phyloP scores from a whole-genome alignment of 2,329 filamentous ascomycete genomes.

The Blumeria graminis region DNA sequence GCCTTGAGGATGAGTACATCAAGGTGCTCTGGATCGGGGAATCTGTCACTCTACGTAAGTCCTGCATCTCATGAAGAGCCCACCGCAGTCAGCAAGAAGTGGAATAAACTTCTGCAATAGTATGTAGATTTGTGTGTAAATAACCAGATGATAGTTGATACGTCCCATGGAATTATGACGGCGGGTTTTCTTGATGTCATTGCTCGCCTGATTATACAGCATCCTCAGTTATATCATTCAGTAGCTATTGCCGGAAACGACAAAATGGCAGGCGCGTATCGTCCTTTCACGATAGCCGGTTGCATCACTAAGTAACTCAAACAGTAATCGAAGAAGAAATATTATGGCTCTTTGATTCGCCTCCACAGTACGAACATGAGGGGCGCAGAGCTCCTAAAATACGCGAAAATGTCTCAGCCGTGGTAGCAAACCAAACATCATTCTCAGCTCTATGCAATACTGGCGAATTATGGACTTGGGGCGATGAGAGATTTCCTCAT shows the following conservation, averaged over 20 bases:
- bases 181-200: conserved; percentile 14
- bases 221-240: conserved; percentile 9
- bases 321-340: not conserved
- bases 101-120: too few species aligned
- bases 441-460: conserved; percentile 17
- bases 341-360: conserved; percentile 6
- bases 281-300: not conserved
- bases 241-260: conserved; percentile 17
- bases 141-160: not conserved
- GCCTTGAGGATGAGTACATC: conserved; percentile 19
- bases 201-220: conserved; percentile 6
- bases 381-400: conserved; percentile 1
- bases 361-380: conserved; percentile 4
- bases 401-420: conserved; percentile 4
- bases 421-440: conserved; percentile 16
- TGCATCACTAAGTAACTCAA: not conserved
- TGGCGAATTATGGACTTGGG: conserved; percentile 21
- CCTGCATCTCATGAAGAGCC: too few species aligned
- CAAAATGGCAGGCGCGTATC: conserved; percentile 5
- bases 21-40: conserved; percentile 16
- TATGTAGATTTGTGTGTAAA: too few species aligned
- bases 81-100: too few species aligned
- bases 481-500: conserved; percentile 31
- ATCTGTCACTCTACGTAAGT: conserved; percentile 25
- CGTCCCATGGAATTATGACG: not conserved